phyloP scores from a whole-genome alignment of 2,329 filamentous ascomycete species.

The Claviceps citrina region DNA sequence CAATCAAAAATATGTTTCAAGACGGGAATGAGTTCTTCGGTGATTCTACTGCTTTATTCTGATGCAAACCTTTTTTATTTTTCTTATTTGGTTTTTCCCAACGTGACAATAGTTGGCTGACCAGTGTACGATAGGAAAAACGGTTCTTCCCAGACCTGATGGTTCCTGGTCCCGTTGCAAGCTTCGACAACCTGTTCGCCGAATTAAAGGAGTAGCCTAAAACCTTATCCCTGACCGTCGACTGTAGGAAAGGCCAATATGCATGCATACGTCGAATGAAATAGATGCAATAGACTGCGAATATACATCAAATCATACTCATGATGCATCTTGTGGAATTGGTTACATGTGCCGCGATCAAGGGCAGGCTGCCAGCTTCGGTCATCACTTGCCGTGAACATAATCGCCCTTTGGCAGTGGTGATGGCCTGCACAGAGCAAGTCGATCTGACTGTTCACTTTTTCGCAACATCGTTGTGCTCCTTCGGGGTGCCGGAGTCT shows the following conservation, averaged over 20 bases:
- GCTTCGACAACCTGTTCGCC: neutral
- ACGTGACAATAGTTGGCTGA: neutral
- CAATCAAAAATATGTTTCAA: conserved; percentile 21
- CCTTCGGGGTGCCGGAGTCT: neutral
- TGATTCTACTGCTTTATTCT: conserved; percentile 16
- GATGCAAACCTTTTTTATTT: neutral
- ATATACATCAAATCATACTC: neutral
- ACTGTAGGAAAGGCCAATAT: neutral
- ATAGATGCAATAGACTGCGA: neutral
- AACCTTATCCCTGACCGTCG: too few species aligned
- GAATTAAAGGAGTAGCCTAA: neutral
- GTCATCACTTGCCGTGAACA: neutral
- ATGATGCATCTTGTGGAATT: neutral
- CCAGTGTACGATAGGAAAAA: neutral
- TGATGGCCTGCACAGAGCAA: neutral
- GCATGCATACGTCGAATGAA: neutral
- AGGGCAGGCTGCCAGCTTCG: neutral
- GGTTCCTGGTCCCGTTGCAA: neutral
- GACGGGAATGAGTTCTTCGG: conserved; percentile 21
- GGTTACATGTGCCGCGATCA: neutral
- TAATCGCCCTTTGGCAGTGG: neutral
- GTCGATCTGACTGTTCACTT: too few species aligned
- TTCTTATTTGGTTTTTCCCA: neutral
- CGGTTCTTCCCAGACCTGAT: neutral
- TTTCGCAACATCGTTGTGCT: too few species aligned